Conservation (phyloP, 2,329 filamentous ascomycete species). For the Colletotrichum spaethianum region DNA sequence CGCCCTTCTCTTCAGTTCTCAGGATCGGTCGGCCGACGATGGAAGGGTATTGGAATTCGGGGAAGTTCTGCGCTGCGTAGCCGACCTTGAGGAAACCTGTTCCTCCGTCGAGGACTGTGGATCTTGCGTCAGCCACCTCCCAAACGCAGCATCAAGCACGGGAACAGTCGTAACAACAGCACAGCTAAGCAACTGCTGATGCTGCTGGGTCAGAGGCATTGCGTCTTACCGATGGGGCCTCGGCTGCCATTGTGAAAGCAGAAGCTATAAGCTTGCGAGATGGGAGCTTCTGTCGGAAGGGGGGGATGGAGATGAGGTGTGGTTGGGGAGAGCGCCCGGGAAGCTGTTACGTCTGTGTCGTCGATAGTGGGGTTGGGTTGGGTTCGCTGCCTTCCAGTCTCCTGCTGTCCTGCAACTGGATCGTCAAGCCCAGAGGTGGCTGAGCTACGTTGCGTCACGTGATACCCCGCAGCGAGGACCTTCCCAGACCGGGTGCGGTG, state of each 20-base stretch:
- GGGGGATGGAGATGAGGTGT: slow-evolving; percentile 25
- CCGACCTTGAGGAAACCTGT: slow-evolving; percentile 99
- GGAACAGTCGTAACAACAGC: neutral
- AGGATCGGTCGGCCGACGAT: slow-evolving; percentile 98
- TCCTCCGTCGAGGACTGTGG: slow-evolving; percentile 95
- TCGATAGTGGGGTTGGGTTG: slow-evolving; percentile 41
- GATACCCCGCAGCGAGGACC: slow-evolving; percentile 50
- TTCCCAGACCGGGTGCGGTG: neutral
- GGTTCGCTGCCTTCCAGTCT: slow-evolving; percentile 27
- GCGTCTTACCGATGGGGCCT: slow-evolving; percentile 67
- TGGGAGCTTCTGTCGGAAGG: slow-evolving; percentile 49
- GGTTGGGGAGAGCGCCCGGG: slow-evolving; percentile 37
- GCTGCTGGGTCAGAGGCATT: slow-evolving; percentile 13
- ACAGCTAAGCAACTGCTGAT: neutral
- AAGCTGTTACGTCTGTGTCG: slow-evolving; percentile 43
- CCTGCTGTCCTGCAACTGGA: slow-evolving; percentile 32
- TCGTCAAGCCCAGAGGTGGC: slow-evolving; percentile 39
- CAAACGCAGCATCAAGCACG: slow-evolving; percentile 16
- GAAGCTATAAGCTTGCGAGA: slow-evolving; percentile 32
- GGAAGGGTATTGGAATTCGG: slow-evolving; percentile 97
- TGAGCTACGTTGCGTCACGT: slow-evolving; percentile 50
- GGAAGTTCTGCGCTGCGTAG: slow-evolving; percentile 99
- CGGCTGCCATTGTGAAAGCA: slow-evolving; percentile 64
- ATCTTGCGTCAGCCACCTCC: slow-evolving; percentile 39
- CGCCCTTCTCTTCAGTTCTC: slow-evolving; percentile 87